These are phyloP conservation scores for Microbotryum scabiosae DNA, from an alignment of 1,284 basidiomycete genomes.

Conservation along the genomic window DNA sequence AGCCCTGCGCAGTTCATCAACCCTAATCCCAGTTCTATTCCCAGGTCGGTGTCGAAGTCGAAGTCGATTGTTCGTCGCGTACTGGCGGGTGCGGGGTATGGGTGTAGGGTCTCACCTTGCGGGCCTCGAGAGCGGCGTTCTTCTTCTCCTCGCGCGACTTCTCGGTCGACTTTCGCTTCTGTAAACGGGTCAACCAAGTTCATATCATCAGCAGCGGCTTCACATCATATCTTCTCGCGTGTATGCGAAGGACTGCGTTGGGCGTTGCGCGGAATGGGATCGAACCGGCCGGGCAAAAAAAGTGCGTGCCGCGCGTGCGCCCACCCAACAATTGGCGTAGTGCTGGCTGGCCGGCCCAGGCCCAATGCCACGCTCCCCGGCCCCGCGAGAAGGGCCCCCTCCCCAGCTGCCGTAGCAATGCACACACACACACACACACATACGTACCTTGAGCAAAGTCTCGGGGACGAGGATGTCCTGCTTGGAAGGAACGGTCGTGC, in stretches of 20 bases:
- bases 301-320: no score
- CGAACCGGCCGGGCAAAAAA: not conserved
- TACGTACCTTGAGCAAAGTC: conserved; percentile 73
- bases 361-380: no score
- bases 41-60: no score
- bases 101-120: conserved; percentile 65
- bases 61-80: no score
- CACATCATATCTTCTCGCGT: not conserved
- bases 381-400: no score
- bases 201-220: no score
- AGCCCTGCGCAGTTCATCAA: no score
- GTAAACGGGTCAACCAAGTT: not conserved
- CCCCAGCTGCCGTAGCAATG: no score
- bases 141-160: conserved; percentile 95
- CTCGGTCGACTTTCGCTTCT: conserved; percentile 95
- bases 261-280: not conserved
- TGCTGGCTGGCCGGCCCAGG: no score
- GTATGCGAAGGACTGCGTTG: not conserved
- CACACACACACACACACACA: not conserved
- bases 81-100: no score
- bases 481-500: not conserved
- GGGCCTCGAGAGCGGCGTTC: conserved; percentile 71
- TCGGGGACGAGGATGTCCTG: conserved; percentile 75
- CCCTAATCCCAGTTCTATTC: no score
- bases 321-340: no score